These are phyloP conservation scores for Russula lepida DNA, from an alignment of 768 basidiomycete species.

Conservation along the genomic window DNA sequence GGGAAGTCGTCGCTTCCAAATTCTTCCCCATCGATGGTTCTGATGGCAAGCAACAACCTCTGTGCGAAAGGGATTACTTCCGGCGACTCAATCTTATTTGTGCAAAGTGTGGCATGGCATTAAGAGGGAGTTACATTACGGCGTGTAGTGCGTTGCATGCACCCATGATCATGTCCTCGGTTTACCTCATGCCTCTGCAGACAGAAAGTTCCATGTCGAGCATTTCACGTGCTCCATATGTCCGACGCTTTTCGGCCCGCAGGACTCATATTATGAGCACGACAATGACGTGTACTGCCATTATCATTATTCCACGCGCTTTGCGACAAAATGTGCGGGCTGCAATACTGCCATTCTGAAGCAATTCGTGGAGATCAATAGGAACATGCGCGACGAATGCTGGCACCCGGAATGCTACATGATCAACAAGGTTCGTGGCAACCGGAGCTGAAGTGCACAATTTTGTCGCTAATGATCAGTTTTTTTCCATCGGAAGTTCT, in stretches of 20 bases:
- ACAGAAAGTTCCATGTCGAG: constrained; percentile 98
- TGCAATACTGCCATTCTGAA: constrained; percentile 96
- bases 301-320: constrained; percentile 97
- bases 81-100: constrained; percentile 93
- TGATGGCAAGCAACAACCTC: constrained; percentile 80
- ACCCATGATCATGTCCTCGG: constrained; percentile 8
- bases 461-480: constrained; percentile 10
- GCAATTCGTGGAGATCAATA: constrained; percentile 99
- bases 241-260: constrained; percentile 91
- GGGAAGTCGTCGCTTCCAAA: constrained; percentile 92
- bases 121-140: constrained; percentile 97
- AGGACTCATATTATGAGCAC: constrained; percentile 99
- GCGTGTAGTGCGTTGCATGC: constrained; percentile 75
- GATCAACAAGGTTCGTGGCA: constrained; percentile 82
- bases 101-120: constrained; percentile 87
- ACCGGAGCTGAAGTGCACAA: background rate
- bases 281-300: constrained; percentile 98
- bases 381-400: constrained; percentile 96
- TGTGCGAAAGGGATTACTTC: constrained; percentile 99
- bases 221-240: constrained; percentile 99
- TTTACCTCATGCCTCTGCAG: constrained; percentile 36
- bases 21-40: constrained; percentile 97
- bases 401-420: constrained; percentile 99
- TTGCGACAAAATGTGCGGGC: constrained; percentile 97
- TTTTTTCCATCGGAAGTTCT: constrained; percentile 54